A percentile compares a stretch with the other conserved stretches of the same genome.
Evolutionary conservation across 176 grass and related monocot genomes (phyloP).

Genomic region (Carex littledalei): DNA sequence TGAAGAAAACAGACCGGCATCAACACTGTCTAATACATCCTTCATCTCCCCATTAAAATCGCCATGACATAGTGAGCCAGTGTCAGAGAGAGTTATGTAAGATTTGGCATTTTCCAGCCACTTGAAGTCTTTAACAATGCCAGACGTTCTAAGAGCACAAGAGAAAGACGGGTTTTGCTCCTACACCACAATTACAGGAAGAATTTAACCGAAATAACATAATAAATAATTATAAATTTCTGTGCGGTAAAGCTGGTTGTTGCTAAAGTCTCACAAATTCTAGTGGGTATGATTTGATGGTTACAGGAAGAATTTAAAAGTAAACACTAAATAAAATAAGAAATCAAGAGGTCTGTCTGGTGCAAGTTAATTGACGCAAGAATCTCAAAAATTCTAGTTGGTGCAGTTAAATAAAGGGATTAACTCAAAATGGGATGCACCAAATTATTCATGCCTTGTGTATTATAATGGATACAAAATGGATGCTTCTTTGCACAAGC

Average conservation of each 20-base stretch:
- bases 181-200: conserved; percentile 22
- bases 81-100: conserved; percentile 53
- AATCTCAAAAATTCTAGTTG: not conserved
- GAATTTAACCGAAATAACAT: not conserved
- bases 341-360: not conserved
- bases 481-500: not conserved
- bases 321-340: not conserved
- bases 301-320: not conserved
- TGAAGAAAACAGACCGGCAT: conserved; percentile 51
- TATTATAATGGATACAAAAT: not conserved
- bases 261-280: not conserved
- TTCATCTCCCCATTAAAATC: conserved; percentile 44
- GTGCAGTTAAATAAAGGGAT: not conserved
- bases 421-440: not conserved
- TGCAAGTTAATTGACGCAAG: not conserved
- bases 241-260: not conserved
- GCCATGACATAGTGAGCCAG: conserved; percentile 52
- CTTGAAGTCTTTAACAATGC: conserved; percentile 62
- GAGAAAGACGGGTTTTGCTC: conserved; percentile 49
- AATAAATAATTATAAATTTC: not conserved
- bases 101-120: conserved; percentile 58
- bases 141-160: conserved; percentile 35
- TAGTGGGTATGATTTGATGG: not conserved
- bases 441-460: not conserved
- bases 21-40: conserved; percentile 65